A percentile compares a stretch with the other conserved stretches of the same genome.
Conservation (phyloP, 1,139 yeast species). For the Geotrichum cucujoidarum region DNA sequence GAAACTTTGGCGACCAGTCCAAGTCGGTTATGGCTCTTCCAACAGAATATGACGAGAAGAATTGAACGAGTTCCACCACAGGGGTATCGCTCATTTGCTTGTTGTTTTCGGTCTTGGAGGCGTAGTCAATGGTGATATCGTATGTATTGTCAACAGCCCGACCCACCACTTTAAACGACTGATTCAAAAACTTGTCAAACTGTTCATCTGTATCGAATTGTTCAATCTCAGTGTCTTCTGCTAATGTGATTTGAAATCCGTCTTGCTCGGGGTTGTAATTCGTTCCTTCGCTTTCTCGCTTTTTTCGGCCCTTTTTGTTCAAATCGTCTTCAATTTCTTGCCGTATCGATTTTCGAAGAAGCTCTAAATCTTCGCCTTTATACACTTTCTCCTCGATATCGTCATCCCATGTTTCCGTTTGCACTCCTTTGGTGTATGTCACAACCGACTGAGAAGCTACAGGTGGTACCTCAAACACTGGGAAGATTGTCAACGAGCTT, state of each 20-base stretch:
- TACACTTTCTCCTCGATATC: constrained; percentile 8
- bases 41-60: constrained; percentile 27
- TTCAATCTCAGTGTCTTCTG: constrained; percentile 19
- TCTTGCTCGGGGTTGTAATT: constrained; percentile 10
- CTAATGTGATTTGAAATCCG: constrained; percentile 3
- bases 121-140: constrained; percentile 38
- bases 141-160: constrained; percentile 38
- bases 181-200: constrained; percentile 34
- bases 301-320: constrained; percentile 8
- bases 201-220: constrained; percentile 13
- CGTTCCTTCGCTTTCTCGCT: constrained; percentile 10
- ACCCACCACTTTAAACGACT: constrained; percentile 41
- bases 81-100: constrained; percentile 11
- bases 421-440: constrained; percentile 31
- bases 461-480: constrained; percentile 14
- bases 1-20: constrained; percentile 42
- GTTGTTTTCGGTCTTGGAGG: constrained; percentile 16
- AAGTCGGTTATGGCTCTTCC: constrained; percentile 40
- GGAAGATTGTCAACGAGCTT: constrained; percentile 8
- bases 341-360: constrained; percentile 9
- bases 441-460: constrained; percentile 17
- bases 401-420: constrained; percentile 14
- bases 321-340: constrained; percentile 20
- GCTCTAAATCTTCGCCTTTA: constrained; percentile 10
- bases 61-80: constrained; percentile 26